These are phyloP conservation scores for Yamadazyma kanchanaburiensis DNA, from an alignment of 1,139 yeast species.

Conservation along the genomic window DNA sequence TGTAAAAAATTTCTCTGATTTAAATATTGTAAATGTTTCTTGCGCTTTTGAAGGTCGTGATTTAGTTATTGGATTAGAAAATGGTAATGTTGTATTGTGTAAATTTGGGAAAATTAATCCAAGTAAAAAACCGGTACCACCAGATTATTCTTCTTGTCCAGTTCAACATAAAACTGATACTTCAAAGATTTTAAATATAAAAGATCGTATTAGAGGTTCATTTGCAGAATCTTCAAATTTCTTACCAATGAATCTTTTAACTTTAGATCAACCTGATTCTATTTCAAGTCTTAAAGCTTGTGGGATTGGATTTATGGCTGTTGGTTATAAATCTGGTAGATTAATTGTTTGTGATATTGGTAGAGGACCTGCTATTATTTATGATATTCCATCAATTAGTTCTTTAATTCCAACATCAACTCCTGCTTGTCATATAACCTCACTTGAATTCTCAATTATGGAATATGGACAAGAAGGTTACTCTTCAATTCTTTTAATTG, in stretches of 20 bases:
- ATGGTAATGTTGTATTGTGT: constrained; percentile 76
- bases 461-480: constrained; percentile 63
- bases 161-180: constrained; percentile 34
- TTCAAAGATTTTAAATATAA: constrained; percentile 32
- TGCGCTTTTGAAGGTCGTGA: constrained; percentile 80
- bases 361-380: constrained; percentile 80
- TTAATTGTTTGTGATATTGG: constrained; percentile 70
- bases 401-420: constrained; percentile 37
- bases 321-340: constrained; percentile 76
- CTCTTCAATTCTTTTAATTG: constrained; percentile 67
- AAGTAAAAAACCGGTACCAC: constrained; percentile 12
- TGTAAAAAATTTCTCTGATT: constrained; percentile 22
- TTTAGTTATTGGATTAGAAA: constrained; percentile 61
- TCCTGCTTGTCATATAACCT: constrained; percentile 46
- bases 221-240: constrained; percentile 41
- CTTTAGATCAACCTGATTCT: constrained; percentile 32
- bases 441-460: constrained; percentile 71
- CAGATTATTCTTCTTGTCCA: constrained; percentile 28
- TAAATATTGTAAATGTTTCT: constrained; percentile 57
- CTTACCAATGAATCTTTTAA: constrained; percentile 56
- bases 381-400: constrained; percentile 42
- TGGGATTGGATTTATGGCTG: constrained; percentile 80
- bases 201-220: constrained; percentile 30
- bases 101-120: constrained; percentile 52
- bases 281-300: constrained; percentile 67